Percentiles rank a stretch among this genome's conserved stretches.
Evolutionary conservation across 2,329 filamentous ascomycete genomes (phyloP).

Genomic region (Colletotrichum orbiculare): DNA sequence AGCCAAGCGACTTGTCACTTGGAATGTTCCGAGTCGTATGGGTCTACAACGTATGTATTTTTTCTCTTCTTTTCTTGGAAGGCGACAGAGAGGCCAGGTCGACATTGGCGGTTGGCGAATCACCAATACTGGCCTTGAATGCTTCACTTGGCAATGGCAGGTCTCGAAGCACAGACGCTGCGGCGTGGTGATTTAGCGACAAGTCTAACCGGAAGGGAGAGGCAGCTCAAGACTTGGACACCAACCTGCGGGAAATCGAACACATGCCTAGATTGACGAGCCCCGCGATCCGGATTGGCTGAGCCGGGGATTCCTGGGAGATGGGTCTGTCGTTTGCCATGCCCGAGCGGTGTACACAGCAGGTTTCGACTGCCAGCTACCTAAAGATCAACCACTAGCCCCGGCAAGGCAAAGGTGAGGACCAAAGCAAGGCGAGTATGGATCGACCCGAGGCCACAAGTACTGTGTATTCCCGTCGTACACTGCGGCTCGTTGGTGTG

Average conservation of each 20-base stretch:
- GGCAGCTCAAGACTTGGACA: background rate
- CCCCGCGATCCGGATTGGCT: conserved; percentile 15
- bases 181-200: conserved; percentile 4
- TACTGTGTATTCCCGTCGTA: too few species aligned
- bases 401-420: conserved; percentile 6
- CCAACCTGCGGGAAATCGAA: conserved; percentile 25
- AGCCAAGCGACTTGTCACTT: too few species aligned
- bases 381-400: background rate
- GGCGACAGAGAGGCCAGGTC: too few species aligned
- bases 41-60: too few species aligned
- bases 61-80: too few species aligned
- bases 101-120: conserved; percentile 9
- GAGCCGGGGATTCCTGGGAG: conserved; percentile 5
- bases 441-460: conserved; percentile 22
- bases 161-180: conserved; percentile 30
- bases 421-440: conserved; percentile 17
- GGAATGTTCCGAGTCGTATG: too few species aligned
- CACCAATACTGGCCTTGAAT: background rate
- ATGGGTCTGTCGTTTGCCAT: conserved; percentile 22
- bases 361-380: conserved; percentile 21
- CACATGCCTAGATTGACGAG: conserved; percentile 26
- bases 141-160: conserved; percentile 1
- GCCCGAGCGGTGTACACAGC: conserved; percentile 5
- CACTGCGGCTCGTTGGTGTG: conserved; percentile 7
- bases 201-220: conserved; percentile 22